Evolutionary conservation across 768 basidiomycete species (phyloP).

Genomic region (Agrocybe praecox): DNA sequence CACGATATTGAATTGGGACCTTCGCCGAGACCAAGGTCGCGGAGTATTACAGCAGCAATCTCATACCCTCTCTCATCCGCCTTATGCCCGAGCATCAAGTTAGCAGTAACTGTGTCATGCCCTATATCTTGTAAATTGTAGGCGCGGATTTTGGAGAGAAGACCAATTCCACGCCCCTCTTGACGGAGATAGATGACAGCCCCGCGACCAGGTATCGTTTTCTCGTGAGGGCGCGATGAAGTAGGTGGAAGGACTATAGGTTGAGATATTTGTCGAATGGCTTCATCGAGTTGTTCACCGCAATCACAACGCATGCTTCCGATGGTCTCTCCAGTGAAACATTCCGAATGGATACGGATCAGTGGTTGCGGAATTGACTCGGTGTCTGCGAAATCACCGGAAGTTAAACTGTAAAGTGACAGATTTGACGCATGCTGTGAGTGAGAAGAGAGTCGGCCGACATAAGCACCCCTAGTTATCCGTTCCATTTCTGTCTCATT

Average conservation of each 20-base stretch:
- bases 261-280: conserved; percentile 85
- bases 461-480: conserved; percentile 90
- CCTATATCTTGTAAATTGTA: conserved; percentile 98
- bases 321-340: conserved; percentile 97
- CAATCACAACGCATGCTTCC: conserved; percentile 99
- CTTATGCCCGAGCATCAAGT: conserved; percentile 90
- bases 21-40: conserved; percentile 78
- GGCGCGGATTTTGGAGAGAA: conserved; percentile 93
- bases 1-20: conserved; percentile 40
- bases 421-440: conserved; percentile 48
- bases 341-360: conserved; percentile 96
- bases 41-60: conserved; percentile 86
- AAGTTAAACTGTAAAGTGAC: conserved; percentile 18
- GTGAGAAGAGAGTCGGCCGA: conserved; percentile 74
- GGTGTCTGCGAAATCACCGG: conserved; percentile 21
- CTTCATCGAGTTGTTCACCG: conserved; percentile 97
- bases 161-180: conserved; percentile 96
- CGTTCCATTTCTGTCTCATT: conserved; percentile 93
- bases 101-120: conserved; percentile 98
- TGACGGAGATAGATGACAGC: conserved; percentile 95
- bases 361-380: conserved; percentile 68
- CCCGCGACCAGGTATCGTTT: conserved; percentile 78
- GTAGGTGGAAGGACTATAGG: conserved; percentile 54
- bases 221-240: conserved; percentile 29
- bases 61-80: conserved; percentile 96